phyloP scores from a whole-genome alignment of 352 stramenopile species.

The Pythium aquatile region DNA sequence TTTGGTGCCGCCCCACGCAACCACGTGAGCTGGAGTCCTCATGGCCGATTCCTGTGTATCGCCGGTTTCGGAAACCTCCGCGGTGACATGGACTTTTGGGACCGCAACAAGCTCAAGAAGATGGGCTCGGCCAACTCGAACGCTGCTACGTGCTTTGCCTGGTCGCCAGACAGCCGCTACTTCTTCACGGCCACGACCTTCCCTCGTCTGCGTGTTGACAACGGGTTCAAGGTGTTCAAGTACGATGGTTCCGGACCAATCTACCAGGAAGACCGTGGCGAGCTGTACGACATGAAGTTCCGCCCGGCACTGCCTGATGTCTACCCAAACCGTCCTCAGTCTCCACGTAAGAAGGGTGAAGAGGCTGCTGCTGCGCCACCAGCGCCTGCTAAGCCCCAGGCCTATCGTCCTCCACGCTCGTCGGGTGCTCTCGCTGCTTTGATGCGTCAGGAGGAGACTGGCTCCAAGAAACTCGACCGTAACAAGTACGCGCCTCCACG shows the following conservation, averaged over 20 bases:
- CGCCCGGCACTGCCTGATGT: conserved; percentile 64
- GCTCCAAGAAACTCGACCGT: conserved; percentile 77
- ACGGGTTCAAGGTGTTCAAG: conserved; percentile 95
- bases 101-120: conserved; percentile 95
- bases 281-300: conserved; percentile 89
- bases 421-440: conserved; percentile 91
- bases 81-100: conserved; percentile 96
- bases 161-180: conserved; percentile 94
- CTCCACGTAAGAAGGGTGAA: conserved; percentile 68
- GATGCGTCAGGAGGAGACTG: conserved; percentile 88
- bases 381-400: conserved; percentile 64
- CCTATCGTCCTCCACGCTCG: conserved; percentile 85
- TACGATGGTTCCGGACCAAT: conserved; percentile 94
- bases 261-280: conserved; percentile 73
- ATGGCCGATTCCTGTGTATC: conserved; percentile 95
- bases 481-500: conserved; percentile 79
- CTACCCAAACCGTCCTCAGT: conserved; percentile 89
- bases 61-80: conserved; percentile 97
- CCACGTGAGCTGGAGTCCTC: conserved; percentile 93
- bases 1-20: conserved; percentile 96
- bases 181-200: conserved; percentile 96
- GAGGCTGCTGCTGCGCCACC: conserved; percentile 41
- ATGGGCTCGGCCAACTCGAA: conserved; percentile 87
- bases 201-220: conserved; percentile 98
- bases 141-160: conserved; percentile 79